Base-by-base conservation (phyloP, 352 stramenopile genomes). In the Phytophthora sp. region DNA sequence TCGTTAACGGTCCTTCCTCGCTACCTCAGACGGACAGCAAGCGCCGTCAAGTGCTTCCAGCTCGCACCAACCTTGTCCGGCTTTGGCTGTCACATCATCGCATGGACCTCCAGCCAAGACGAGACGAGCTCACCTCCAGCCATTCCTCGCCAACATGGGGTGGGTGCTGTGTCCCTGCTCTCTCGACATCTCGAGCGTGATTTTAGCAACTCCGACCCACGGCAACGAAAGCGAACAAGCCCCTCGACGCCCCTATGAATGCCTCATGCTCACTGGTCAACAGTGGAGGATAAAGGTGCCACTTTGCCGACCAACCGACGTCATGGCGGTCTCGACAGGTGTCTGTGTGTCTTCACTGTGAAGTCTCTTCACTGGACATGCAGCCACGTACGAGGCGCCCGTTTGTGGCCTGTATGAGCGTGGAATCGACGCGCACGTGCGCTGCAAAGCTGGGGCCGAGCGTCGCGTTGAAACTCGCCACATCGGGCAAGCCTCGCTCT, bases 361-460 rank as follows among this genome's bases (percentile, higher is more conserved):
- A n/a, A n/a, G 29, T 33, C 7, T 21, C 50, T 31, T 42, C 57
- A 41, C 41, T 63, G 49, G 51, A 63, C 18, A 29, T 12, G 41
- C 16, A 26, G 55, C 49, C 63, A 66, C 47, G 56, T 61, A 57
- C 52, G 52, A 29, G 30, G 57, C 13, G 27, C 54, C 56, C 55
- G 63, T 71, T 62, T 66, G 39, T 66, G 50, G 46, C 36, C 46
- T 39, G 15, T 24, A 36, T 29, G 21, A 53, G 54, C 57, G 67
- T 72, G 38, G 41, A 68, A 41, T 71, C 36, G 62, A 68, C 23
- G 31, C 63, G 70, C 66, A 74, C 70, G 70, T 74, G 65, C 69
- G 59, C 54, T 42, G 61, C 62, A 74, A 63, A 74, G 49, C 30
- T 57, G 16, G 59, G 68, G 35, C 44, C 11, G 26, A 71, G 31